These are phyloP conservation scores for Skeletonema potamos DNA, from an alignment of 108 stramenopile genomes.

Conservation along the genomic window DNA sequence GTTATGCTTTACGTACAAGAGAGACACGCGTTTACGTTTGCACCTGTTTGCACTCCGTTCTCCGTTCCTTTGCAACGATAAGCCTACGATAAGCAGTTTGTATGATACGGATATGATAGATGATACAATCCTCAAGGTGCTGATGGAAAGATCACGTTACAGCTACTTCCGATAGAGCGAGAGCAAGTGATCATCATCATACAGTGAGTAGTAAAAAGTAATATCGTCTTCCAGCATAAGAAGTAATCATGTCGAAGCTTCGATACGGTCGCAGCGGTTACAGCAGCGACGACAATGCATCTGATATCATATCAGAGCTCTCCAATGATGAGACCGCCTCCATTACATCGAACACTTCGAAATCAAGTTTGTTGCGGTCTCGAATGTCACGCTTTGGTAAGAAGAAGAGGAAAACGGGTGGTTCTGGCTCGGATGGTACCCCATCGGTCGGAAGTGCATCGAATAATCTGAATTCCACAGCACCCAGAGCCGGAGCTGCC, in stretches of 20 bases:
- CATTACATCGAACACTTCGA: slow-evolving; percentile 1
- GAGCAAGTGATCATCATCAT: background rate
- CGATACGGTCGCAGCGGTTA: background rate
- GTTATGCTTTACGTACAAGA: too few species aligned
- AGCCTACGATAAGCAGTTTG: too few species aligned
- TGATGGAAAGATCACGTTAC: background rate
- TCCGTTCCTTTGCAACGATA: too few species aligned
- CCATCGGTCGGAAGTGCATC: background rate
- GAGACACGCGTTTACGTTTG: too few species aligned
- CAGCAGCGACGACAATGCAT: slow-evolving; percentile 1
- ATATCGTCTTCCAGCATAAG: too few species aligned
- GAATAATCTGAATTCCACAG: background rate
- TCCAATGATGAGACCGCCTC: slow-evolving; percentile 20
- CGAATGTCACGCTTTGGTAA: background rate
- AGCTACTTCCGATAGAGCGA: background rate
- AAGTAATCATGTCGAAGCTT: slow-evolving; percentile 2
- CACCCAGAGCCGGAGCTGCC: background rate
- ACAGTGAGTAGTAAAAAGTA: background rate
- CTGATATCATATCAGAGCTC: slow-evolving; percentile 38
- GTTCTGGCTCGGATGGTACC: background rate
- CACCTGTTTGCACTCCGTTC: too few species aligned
- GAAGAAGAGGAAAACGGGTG: background rate
- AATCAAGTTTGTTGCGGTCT: slow-evolving; percentile 6
- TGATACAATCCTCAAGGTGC: too few species aligned
- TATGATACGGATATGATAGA: too few species aligned